phyloP scores from a whole-genome alignment of 1,284 basidiomycete genomes.

The Vanrija sp. region DNA sequence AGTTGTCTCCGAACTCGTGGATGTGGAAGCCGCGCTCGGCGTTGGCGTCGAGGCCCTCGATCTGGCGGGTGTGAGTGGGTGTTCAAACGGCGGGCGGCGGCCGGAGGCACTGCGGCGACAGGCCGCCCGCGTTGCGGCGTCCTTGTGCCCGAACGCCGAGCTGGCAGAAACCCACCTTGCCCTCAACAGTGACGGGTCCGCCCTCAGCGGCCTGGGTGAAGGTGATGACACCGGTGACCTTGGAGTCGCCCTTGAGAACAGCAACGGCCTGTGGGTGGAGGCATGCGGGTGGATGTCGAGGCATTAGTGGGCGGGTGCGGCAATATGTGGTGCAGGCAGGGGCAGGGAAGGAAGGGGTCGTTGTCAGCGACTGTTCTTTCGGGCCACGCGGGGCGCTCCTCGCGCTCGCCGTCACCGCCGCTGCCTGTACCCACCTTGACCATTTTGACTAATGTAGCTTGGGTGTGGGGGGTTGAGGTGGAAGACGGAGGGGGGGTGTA shows the following conservation, averaged over 20 bases:
- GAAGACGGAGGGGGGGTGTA: too few species aligned
- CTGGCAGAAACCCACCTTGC: slow-evolving; percentile 45
- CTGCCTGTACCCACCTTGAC: too few species aligned
- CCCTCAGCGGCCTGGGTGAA: slow-evolving; percentile 60
- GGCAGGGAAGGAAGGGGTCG: neutral
- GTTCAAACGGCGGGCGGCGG: too few species aligned
- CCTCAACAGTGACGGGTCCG: slow-evolving; percentile 61
- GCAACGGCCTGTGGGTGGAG: slow-evolving; percentile 57
- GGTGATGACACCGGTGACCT: slow-evolving; percentile 61
- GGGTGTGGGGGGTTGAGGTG: too few species aligned
- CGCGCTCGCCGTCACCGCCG: too few species aligned
- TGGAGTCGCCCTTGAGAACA: slow-evolving; percentile 60
- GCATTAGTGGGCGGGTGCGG: neutral
- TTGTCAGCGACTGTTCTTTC: neutral
- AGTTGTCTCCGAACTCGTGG: slow-evolving; percentile 13
- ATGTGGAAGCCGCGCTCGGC: slow-evolving; percentile 66
- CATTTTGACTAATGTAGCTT: too few species aligned
- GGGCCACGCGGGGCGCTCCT: too few species aligned
- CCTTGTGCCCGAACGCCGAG: too few species aligned
- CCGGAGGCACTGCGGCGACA: too few species aligned
- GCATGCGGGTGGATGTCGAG: neutral
- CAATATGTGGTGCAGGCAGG: neutral
- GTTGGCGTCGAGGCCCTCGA: slow-evolving; percentile 60
- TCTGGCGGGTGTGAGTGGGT: slow-evolving; percentile 26
- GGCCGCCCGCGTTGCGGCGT: too few species aligned